Base-by-base conservation (phyloP, 331 rosid genomes). In the Dryas integrifolia region DNA sequence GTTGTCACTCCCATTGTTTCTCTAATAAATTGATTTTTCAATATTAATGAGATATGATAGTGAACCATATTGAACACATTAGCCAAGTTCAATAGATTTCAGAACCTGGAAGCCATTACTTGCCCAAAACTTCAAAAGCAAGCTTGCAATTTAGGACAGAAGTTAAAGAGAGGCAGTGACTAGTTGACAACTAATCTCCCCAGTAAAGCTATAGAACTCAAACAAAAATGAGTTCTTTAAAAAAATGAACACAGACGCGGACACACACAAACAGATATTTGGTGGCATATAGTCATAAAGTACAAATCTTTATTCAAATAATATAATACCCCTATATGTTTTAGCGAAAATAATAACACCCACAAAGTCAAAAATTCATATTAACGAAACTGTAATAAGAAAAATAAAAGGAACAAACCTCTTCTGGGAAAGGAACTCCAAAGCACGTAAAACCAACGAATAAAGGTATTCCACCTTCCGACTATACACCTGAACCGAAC, bases 401-500 rank as follows among this genome's bases (percentile, higher is more conserved):
- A 63, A 76, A 18, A 81, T 61, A 38, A 45, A 0, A 64, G 74
- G 70, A 78, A 8, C 83, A 67, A 84, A 94, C 98, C 98, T 92
- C 68, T 86, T 91, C 79, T 85, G 91, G 16, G 98, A 84, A 67
- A 94, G 92, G 81, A 91, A 94, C 85, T 94, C 97, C 79, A 94
- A 85, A 67, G 96, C 91, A 59, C 92, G 97, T 85, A 91, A 45
- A 30, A 94, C 97, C 86, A 94, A 81, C 35, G 87, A 82, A 81
- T 94, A 84, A 0, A 91, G 92, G 73, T 91, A 94, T 61, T 91
- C 97, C 55, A 94, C 98, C 80, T 94, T 94, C 8, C 97, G 83
- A 74, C 98, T 89, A 75, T 91, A 94, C 71, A 94, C 98, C 75
- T 94, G 98, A 14, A 94, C 85, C 21, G 98, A 91, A 73, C 96